A percentile compares a stretch with the other conserved stretches of the same genome.
These are phyloP conservation scores for Coemansia sp. DNA, from an alignment of 192 early-diverging fungal species.

Conservation along the genomic window DNA sequence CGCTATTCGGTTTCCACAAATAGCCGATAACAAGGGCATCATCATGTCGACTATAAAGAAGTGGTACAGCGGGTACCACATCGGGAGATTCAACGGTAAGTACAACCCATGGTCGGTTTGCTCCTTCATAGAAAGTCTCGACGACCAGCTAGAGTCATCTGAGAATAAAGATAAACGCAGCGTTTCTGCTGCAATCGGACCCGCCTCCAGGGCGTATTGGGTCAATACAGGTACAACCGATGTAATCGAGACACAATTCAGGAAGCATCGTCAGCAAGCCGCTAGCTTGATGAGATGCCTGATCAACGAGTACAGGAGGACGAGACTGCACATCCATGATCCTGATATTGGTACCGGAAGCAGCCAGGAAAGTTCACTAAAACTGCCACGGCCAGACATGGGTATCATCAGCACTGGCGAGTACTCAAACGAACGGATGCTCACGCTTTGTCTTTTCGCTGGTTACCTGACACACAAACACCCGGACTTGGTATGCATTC, in stretches of 20 bases:
- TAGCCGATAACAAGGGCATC: neutral
- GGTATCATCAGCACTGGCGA: constrained; percentile 12
- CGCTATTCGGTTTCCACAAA: constrained; percentile 12
- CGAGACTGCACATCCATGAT: neutral
- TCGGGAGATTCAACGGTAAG: constrained; percentile 36
- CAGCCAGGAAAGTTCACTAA: neutral
- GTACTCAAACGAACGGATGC: constrained; percentile 25
- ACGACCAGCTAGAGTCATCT: constrained; percentile 10
- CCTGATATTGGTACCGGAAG: neutral
- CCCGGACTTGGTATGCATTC: constrained; percentile 26
- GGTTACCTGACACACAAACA: constrained; percentile 20
- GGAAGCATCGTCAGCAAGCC: constrained; percentile 18
- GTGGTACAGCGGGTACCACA: constrained; percentile 39
- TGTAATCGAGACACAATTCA: constrained; percentile 22
- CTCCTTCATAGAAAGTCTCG: constrained; percentile 34
- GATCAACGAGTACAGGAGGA: constrained; percentile 13
- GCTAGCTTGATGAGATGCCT: constrained; percentile 12
- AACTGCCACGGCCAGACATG: constrained; percentile 14
- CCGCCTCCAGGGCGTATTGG: constrained; percentile 26
- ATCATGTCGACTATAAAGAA: neutral
- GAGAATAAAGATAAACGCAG: neutral
- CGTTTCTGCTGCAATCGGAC: constrained; percentile 1
- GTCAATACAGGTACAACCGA: constrained; percentile 27
- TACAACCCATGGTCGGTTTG: constrained; percentile 54
- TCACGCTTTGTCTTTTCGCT: constrained; percentile 25